These are phyloP conservation scores for Ophiobolus disseminans DNA, from an alignment of 2,329 filamentous ascomycete genomes.

Conservation along the genomic window DNA sequence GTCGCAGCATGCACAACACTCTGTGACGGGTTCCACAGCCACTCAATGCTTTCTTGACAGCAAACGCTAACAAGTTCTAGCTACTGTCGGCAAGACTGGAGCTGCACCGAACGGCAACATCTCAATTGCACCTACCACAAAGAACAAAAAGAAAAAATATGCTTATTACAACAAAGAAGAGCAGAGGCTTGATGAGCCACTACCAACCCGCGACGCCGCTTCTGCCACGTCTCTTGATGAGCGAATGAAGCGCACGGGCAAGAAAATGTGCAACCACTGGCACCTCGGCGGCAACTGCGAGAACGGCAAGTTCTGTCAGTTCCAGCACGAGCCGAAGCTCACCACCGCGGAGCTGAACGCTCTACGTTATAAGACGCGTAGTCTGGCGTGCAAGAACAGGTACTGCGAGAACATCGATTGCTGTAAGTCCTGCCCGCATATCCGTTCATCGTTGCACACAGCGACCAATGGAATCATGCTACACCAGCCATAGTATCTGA, in stretches of 20 bases:
- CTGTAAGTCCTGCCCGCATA: too few species aligned
- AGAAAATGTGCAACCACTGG: slow-evolving; percentile 46
- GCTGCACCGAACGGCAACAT: slow-evolving; percentile 42
- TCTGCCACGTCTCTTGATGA: slow-evolving; percentile 34
- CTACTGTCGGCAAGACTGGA: slow-evolving; percentile 52
- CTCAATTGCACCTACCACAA: slow-evolving; percentile 44
- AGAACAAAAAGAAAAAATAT: slow-evolving; percentile 41
- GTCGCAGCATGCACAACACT: background rate
- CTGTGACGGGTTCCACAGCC: background rate
- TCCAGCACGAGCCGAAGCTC: slow-evolving; percentile 52
- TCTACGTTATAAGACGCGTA: slow-evolving; percentile 53
- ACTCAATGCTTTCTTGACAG: background rate
- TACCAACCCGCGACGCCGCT: slow-evolving; percentile 40
- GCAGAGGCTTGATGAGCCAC: slow-evolving; percentile 51
- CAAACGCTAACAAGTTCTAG: slow-evolving; percentile 36
- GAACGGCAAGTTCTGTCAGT: slow-evolving; percentile 52
- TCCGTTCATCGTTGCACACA: too few species aligned
- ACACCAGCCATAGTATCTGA: too few species aligned
- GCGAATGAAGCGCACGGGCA: slow-evolving; percentile 39
- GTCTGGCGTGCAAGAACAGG: slow-evolving; percentile 47
- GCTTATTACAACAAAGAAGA: slow-evolving; percentile 53
- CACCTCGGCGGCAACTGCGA: slow-evolving; percentile 49
- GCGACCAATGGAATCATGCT: too few species aligned
- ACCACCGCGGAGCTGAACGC: slow-evolving; percentile 47
- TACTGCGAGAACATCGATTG: slow-evolving; percentile 52